Base-by-base conservation (phyloP, 305 asterid species). In the Fraxinus floribunda region DNA sequence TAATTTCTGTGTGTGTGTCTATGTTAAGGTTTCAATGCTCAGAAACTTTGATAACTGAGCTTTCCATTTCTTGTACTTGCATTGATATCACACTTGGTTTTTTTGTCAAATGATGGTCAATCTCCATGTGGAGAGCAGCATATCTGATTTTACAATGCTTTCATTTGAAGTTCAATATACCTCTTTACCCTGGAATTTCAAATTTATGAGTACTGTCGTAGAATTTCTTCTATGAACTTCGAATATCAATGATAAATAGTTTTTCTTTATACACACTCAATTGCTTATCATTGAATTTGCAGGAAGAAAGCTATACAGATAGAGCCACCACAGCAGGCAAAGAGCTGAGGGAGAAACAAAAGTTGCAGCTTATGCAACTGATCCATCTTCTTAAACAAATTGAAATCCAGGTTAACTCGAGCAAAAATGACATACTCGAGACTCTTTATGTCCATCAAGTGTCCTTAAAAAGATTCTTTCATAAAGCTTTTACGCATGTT, bases 321-420 rank as follows among this genome's bases (percentile, higher is more conserved):
- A 87, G 86, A 81, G 97, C 93, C 83, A 86, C 81, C 79, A 75
- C 68, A 75, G 89, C 87, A 36, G 87, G 94, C 86, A 90, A 88
- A 76, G 97, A 92, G 86, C 81, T 94, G 81, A 86, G 84, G 80
- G 91, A 89, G 39, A 89, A 85, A 83, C 96, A 94, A 84, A 88
- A 87, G 73, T 86, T 86, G 85, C 93, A 90, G 80, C 86, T 94
- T 34, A 77, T 82, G 75, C 91, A 88, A 78, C 89, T 94, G 84
- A 86, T 92, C 85, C 84, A 83, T 77, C 83, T 93, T 87, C 92
- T 94, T 20, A 88, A 80, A 87, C 92, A 89, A 46, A 90, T 91
- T 57, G 93, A 93, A 88, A 74, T 85, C 77, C 96, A 91, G 86
- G 92, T 93, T 75, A 91, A 91, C 81, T 82, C 92, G 46, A 91